Percentiles rank a stretch among this genome's conserved stretches.
Conservation (phyloP, 305 asterid genomes). For the Euphrasia arctica region DNA sequence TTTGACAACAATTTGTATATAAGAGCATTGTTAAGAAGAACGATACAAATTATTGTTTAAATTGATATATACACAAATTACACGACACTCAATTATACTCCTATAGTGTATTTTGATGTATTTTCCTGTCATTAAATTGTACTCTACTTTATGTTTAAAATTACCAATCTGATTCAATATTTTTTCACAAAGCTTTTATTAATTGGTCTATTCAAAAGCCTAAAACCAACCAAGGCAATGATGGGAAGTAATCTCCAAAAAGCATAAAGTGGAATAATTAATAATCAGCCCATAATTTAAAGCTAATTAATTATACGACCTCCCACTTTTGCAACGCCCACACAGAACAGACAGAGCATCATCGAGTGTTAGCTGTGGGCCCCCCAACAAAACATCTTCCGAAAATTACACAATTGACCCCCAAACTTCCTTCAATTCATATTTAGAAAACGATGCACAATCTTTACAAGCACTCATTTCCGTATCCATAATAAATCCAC, state of each 20-base stretch:
- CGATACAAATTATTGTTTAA: no score
- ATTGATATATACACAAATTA: no score
- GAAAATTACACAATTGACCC: neutral
- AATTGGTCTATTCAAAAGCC: neutral
- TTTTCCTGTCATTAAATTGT: no score
- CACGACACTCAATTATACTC: no score
- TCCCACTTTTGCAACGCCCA: neutral
- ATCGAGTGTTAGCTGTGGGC: no score
- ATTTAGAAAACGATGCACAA: slow-evolving; percentile 51
- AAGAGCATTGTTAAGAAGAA: no score
- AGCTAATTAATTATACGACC: neutral
- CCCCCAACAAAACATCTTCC: neutral
- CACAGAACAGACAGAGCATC: no score
- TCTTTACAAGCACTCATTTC: neutral
- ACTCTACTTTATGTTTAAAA: no score
- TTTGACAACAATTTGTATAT: no score
- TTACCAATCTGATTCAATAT: no score
- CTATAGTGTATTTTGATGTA: no score
- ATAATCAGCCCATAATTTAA: neutral
- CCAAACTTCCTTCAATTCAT: slow-evolving; percentile 26
- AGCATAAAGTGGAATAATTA: neutral
- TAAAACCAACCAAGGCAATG: neutral
- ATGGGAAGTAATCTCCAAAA: neutral
- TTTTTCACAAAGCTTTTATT: no score
- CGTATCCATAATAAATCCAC: slow-evolving; percentile 7